Evolutionary conservation across 306 rosid genomes (phyloP).

Genomic region (Pyrus communis): DNA sequence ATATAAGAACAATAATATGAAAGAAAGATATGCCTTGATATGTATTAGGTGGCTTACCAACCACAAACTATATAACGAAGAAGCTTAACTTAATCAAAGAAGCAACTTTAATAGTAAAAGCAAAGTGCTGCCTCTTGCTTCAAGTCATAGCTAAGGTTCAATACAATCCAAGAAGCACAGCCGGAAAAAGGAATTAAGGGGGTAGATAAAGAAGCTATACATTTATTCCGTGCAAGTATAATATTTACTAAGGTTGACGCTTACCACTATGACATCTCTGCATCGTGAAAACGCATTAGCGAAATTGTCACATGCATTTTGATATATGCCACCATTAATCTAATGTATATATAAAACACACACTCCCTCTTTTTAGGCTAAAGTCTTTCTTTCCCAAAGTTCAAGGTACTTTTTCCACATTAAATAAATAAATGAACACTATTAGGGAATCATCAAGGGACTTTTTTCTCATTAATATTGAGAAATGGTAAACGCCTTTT

Average conservation of each 20-base stretch:
- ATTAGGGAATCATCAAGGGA: background rate
- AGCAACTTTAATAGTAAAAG: background rate
- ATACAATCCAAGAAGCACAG: background rate
- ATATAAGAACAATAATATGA: background rate
- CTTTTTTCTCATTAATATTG: background rate
- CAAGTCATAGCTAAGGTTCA: background rate
- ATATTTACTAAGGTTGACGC: background rate
- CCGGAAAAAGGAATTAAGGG: background rate
- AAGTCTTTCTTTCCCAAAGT: background rate
- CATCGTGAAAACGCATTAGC: background rate
- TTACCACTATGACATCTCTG: background rate
- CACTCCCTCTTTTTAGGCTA: background rate
- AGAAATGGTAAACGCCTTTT: background rate
- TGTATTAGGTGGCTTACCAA: background rate
- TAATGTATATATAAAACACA: background rate
- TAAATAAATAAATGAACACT: background rate
- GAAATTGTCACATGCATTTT: background rate
- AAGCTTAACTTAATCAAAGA: background rate
- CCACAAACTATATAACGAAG: background rate
- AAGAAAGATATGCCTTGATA: background rate
- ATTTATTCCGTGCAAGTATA: background rate
- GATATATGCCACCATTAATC: background rate
- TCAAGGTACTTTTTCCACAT: background rate
- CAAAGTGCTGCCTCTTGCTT: background rate
- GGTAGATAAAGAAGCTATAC: background rate